Conservation (phyloP, 306 rosid species). For the Rosa persica region DNA sequence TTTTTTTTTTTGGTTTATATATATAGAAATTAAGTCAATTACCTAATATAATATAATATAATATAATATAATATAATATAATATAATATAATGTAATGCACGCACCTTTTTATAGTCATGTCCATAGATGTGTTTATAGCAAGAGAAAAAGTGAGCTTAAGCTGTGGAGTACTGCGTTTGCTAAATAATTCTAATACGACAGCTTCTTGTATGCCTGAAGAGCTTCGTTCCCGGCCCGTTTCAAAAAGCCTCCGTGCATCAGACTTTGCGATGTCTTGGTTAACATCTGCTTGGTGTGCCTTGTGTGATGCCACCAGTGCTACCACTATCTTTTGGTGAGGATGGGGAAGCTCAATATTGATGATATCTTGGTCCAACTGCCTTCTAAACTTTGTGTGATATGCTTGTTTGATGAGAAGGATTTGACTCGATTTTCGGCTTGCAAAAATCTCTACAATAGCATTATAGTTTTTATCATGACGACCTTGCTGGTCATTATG, state of each 20-base stretch:
- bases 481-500: slow-evolving; percentile 26
- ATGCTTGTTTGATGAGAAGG: slow-evolving; percentile 57
- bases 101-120: slow-evolving; percentile 63
- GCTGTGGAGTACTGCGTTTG: slow-evolving; percentile 73
- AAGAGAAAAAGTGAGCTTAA: slow-evolving; percentile 59
- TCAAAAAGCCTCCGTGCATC: slow-evolving; percentile 74
- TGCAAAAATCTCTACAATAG: slow-evolving; percentile 57
- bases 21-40: no score
- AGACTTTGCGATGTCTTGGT: slow-evolving; percentile 62
- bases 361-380: slow-evolving; percentile 64
- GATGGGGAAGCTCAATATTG: slow-evolving; percentile 63
- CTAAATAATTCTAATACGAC: slow-evolving; percentile 65
- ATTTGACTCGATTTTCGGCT: slow-evolving; percentile 76
- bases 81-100: no score
- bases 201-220: slow-evolving; percentile 48
- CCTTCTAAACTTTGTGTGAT: slow-evolving; percentile 48
- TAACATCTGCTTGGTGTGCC: slow-evolving; percentile 64
- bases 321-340: slow-evolving; percentile 71
- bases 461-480: slow-evolving; percentile 45
- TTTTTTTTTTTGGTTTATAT: no score
- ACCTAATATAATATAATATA: no score
- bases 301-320: slow-evolving; percentile 76
- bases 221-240: slow-evolving; percentile 32
- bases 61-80: no score
- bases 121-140: slow-evolving; percentile 74